Conservation (phyloP, 805 yeast species). For the Crinitomyces ghanaensis region DNA sequence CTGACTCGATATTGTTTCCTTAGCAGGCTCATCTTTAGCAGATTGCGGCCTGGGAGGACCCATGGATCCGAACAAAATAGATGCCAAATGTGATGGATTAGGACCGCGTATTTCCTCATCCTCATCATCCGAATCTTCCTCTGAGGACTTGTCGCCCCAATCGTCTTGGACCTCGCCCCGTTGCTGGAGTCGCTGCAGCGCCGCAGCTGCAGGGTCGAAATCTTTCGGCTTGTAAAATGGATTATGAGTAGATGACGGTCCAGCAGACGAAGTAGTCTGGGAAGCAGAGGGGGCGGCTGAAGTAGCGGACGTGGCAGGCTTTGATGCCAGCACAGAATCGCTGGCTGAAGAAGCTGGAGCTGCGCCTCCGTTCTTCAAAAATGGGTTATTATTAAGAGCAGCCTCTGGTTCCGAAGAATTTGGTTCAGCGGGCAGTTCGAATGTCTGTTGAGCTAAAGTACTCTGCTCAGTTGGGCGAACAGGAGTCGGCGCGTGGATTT, state of each 20-base stretch:
- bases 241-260: conserved; percentile 4
- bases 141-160: conserved; percentile 24
- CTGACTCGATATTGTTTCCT: background rate
- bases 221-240: conserved; percentile 11
- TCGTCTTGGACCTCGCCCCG: conserved; percentile 27
- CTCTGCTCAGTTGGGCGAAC: too few species aligned
- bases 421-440: too few species aligned
- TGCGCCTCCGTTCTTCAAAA: conserved; percentile 6
- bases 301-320: conserved; percentile 11
- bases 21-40: conserved; percentile 16
- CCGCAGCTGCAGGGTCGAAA: conserved; percentile 18
- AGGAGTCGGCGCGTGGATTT: too few species aligned
- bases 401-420: too few species aligned
- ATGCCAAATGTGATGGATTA: conserved; percentile 33
- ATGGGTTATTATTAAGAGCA: too few species aligned
- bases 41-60: conserved; percentile 16
- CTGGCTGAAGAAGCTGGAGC: conserved; percentile 7
- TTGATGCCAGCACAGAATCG: conserved; percentile 7
- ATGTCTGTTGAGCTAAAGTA: too few species aligned
- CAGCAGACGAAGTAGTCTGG: conserved; percentile 7
- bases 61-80: conserved; percentile 33
- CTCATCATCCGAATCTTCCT: conserved; percentile 19
- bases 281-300: conserved; percentile 12
- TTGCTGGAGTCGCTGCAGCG: conserved; percentile 24
- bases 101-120: conserved; percentile 22